Percentiles rank a stretch among this genome's conserved stretches.
Conservation (phyloP, 169 alveolate genomes). For the Eimeria praecox region DNA sequence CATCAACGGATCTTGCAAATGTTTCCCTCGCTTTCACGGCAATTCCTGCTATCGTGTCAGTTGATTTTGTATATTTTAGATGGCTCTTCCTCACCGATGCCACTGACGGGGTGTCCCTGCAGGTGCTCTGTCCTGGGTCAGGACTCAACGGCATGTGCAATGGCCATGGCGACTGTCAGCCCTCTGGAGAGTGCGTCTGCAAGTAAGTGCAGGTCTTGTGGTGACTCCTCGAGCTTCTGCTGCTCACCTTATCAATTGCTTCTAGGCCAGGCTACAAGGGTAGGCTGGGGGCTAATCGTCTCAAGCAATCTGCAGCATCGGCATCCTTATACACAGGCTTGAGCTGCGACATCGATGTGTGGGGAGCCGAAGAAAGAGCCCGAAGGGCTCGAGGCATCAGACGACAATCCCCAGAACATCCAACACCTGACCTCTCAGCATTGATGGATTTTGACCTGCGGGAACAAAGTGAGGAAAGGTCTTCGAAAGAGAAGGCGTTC, state of each 20-base stretch:
- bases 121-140: constrained; percentile 75
- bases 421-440: constrained; percentile 16
- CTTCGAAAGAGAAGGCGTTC: too few species aligned
- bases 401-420: constrained; percentile 8
- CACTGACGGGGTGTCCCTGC: not conserved
- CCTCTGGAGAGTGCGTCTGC: constrained; percentile 70
- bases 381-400: constrained; percentile 19
- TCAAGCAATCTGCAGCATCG: not conserved
- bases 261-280: constrained; percentile 61
- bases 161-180: constrained; percentile 67
- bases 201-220: constrained; percentile 52
- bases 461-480: constrained; percentile 17
- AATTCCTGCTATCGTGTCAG: constrained; percentile 68
- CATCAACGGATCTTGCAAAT: constrained; percentile 67
- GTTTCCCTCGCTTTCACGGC: constrained; percentile 71
- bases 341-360: constrained; percentile 35
- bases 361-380: constrained; percentile 57
- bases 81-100: too few species aligned
- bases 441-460: constrained; percentile 31
- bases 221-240: not conserved
- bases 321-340: not conserved
- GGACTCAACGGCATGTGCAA: constrained; percentile 75
- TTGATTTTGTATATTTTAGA: not conserved
- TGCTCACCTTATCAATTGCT: not conserved
- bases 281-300: not conserved